Percentiles rank a stretch among this genome's conserved stretches.
Evolutionary conservation across 1,139 yeast species (phyloP).

Genomic region (Trichomonascaceae sp.): DNA sequence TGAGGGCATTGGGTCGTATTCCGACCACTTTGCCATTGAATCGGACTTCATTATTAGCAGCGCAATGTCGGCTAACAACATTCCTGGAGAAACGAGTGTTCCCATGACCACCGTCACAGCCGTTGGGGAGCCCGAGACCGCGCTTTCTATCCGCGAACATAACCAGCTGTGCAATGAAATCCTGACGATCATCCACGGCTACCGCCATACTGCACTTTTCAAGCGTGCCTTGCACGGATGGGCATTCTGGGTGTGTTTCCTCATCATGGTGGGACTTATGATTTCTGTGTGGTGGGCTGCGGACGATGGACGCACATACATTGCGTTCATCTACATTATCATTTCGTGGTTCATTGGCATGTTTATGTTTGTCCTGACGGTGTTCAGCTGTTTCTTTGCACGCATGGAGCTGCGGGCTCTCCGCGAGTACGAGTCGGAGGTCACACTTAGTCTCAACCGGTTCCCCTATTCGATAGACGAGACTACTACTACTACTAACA

Average conservation of each 20-base stretch:
- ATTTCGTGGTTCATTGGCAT: constrained; percentile 43
- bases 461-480: neutral
- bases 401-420: constrained; percentile 67
- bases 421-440: constrained; percentile 38
- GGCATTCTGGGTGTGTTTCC: constrained; percentile 50
- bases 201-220: constrained; percentile 40
- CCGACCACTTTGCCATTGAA: constrained; percentile 88
- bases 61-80: constrained; percentile 2
- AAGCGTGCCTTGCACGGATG: constrained; percentile 53
- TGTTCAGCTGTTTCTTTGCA: constrained; percentile 39
- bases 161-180: constrained; percentile 40
- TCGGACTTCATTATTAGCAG: constrained; percentile 28
- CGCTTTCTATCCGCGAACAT: neutral
- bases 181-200: constrained; percentile 39
- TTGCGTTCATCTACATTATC: constrained; percentile 45
- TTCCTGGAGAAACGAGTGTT: constrained; percentile 1
- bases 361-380: constrained; percentile 37
- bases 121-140: constrained; percentile 1
- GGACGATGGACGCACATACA: constrained; percentile 31
- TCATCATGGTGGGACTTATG: constrained; percentile 37
- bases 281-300: constrained; percentile 53
- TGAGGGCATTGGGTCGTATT: constrained; percentile 53
- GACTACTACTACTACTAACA: constrained; percentile 1
- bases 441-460: constrained; percentile 16
- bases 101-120: constrained; percentile 3